Conservation (phyloP, 2,329 filamentous ascomycete genomes). For the Aspergillus proliferans region DNA sequence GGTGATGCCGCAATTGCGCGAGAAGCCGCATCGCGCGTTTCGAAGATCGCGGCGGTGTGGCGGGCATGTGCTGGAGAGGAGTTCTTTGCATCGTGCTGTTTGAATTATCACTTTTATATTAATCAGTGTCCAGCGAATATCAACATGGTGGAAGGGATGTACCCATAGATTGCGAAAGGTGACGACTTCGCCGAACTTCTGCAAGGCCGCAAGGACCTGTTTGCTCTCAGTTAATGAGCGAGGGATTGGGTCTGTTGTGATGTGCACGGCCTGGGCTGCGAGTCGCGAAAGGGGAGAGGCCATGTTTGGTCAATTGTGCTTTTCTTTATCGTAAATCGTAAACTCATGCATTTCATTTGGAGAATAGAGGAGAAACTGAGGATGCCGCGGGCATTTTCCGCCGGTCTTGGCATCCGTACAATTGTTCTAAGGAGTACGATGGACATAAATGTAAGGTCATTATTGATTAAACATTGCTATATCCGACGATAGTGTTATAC, state of each 20-base stretch:
- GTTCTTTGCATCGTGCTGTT: slow-evolving; percentile 28
- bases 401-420: background rate
- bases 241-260: slow-evolving; percentile 23
- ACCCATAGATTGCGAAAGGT: slow-evolving; percentile 35
- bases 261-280: slow-evolving; percentile 23
- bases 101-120: background rate
- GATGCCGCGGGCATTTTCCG: background rate
- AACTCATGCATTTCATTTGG: slow-evolving; percentile 2
- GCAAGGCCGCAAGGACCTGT: slow-evolving; percentile 29
- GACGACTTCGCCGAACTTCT: slow-evolving; percentile 37
- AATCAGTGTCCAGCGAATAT: background rate
- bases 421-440: background rate
- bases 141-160: background rate
- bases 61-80: slow-evolving; percentile 13
- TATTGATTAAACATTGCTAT: background rate
- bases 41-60: slow-evolving; percentile 31
- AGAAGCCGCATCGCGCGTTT: slow-evolving; percentile 27
- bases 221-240: slow-evolving; percentile 28
- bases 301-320: slow-evolving; percentile 5
- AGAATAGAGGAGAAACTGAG: slow-evolving; percentile 3
- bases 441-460: too few species aligned
- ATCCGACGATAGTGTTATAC: background rate
- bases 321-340: background rate
- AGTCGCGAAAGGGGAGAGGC: slow-evolving; percentile 8
- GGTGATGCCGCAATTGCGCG: slow-evolving; percentile 29